These are phyloP conservation scores for Teunomyces tritomae DNA, from an alignment of 805 yeast species.

Conservation along the genomic window DNA sequence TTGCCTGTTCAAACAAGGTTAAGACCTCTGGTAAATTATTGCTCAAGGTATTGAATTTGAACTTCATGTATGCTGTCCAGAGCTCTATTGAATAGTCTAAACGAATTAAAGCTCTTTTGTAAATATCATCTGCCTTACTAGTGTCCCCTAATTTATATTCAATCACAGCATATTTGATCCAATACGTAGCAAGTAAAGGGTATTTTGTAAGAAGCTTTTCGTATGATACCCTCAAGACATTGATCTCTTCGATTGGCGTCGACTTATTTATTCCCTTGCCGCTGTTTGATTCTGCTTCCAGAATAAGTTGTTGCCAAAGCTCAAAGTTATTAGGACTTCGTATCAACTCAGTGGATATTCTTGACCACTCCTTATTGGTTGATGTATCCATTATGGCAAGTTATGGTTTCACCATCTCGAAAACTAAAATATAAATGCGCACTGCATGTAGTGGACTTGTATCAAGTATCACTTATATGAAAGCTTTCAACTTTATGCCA, in stretches of 20 bases:
- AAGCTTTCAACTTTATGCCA: too few relatives aligned
- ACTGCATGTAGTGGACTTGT: not conserved
- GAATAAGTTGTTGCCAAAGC: conserved; percentile 38
- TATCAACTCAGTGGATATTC: conserved; percentile 28
- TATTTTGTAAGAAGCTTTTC: conserved; percentile 43
- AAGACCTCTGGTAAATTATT: conserved; percentile 30
- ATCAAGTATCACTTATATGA: too few relatives aligned
- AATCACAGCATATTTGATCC: conserved; percentile 55
- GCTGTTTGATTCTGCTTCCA: conserved; percentile 26
- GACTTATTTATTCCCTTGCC: conserved; percentile 32
- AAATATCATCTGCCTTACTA: conserved; percentile 23
- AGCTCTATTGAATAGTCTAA: conserved; percentile 46
- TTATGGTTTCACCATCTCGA: conserved; percentile 1
- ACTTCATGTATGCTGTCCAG: conserved; percentile 51
- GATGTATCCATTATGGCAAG: conserved; percentile 1
- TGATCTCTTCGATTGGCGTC: conserved; percentile 26
- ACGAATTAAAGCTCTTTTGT: conserved; percentile 21
- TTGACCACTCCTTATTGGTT: conserved; percentile 24
- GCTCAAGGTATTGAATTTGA: conserved; percentile 32
- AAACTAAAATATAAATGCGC: not conserved
- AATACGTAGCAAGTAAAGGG: conserved; percentile 53
- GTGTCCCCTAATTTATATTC: conserved; percentile 46
- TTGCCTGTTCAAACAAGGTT: conserved; percentile 44
- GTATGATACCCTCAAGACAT: conserved; percentile 38
- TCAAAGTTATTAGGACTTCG: conserved; percentile 32